These are phyloP conservation scores for Lentinula aciculospora DNA, from an alignment of 768 basidiomycete genomes.

Conservation along the genomic window DNA sequence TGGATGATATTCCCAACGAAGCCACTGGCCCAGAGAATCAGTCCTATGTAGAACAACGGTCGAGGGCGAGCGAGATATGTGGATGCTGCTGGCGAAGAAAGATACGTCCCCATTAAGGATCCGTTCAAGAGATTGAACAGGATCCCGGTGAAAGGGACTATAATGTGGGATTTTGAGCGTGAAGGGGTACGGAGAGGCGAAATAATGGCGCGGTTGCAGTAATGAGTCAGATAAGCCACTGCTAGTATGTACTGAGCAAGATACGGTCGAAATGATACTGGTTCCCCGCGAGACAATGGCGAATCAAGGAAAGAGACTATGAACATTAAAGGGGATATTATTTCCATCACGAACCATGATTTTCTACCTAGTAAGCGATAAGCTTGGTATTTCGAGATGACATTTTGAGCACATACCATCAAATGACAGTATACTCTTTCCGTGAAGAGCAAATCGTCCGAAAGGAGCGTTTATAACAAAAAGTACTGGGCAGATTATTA, in stretches of 20 bases:
- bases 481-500: conserved; percentile 26
- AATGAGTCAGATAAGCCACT: conserved; percentile 47
- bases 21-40: conserved; percentile 65
- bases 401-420: conserved; percentile 1
- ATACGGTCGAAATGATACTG: conserved; percentile 16
- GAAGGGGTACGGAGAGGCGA: conserved; percentile 59
- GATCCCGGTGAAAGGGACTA: conserved; percentile 36
- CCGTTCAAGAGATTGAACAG: conserved; percentile 56
- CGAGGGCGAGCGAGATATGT: conserved; percentile 22
- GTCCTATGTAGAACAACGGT: conserved; percentile 47
- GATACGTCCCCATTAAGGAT: conserved; percentile 43
- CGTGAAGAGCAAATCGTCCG: conserved; percentile 60
- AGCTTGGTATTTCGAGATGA: background rate
- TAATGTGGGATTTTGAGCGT: conserved; percentile 48
- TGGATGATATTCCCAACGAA: conserved; percentile 79
- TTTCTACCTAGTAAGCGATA: conserved; percentile 24
- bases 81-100: conserved; percentile 35
- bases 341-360: conserved; percentile 53
- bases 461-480: conserved; percentile 72
- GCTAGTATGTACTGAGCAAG: conserved; percentile 36
- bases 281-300: conserved; percentile 22
- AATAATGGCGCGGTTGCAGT: conserved; percentile 59
- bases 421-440: conserved; percentile 24
- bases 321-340: conserved; percentile 38
- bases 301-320: conserved; percentile 24